Evolutionary conservation across 257 asterid species (phyloP), one percentile per base, ranked within the genome.

Genomic region (Cordia subcordata): DNA sequence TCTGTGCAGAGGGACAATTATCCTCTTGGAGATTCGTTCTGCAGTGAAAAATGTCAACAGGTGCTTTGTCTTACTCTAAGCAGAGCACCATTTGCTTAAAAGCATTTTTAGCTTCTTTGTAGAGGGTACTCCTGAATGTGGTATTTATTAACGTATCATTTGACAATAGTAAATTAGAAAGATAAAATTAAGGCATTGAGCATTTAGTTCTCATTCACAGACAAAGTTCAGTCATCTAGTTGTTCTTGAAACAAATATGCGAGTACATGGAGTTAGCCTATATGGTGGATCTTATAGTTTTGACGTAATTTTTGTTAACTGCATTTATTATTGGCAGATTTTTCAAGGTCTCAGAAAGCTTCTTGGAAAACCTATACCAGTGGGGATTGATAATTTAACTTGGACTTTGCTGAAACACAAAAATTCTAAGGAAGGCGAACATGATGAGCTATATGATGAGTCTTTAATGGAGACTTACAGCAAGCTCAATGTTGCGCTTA

Each of bases 401-500:
- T 87, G 93, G 95, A 87, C 94, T 32, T 78, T 87, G 44, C 63
- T 83, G 75, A 93, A 85, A 71, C 67, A 76, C 74, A 64, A 49
- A 39, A 70, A 73, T 58, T 38, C 82, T 35, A 68, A 77, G 63
- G 74, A 64, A 68, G 49, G 54, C 61, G 60, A 57, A 61, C 57
- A 46, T 13, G 77, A 66, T 39, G 69, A 57, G 46, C 58, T 57
- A 53, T n/a, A n/a, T n/a, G 70, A 67, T 4, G 94, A 80, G 61
- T 42, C 49, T 63, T 53, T 61, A 67, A 39, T 69, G 39, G 87
- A 88, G 79, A 70, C 39, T 67, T 80, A 70, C 73, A 77, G 84
- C 82, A 82, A 83, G 79, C 94, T 93, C 51, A 75, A 70, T 53
- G 74, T 79, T 63, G 97, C 99, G 70, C 85, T 93, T 32, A 20